phyloP scores from a whole-genome alignment of 305 asterid species.

The Ilex paraguariensis region DNA sequence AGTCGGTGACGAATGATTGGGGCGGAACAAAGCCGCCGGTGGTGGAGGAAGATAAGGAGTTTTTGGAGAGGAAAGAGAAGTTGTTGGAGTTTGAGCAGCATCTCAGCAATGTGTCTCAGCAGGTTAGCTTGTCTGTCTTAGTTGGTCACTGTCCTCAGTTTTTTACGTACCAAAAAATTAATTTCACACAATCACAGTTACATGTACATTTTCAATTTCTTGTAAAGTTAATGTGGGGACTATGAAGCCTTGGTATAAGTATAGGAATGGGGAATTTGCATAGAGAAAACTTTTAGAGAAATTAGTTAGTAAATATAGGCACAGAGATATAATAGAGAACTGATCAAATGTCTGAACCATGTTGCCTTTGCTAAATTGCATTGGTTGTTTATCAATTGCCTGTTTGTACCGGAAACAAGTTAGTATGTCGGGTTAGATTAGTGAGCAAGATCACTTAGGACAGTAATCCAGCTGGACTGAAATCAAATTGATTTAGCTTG shows the following conservation, averaged over 20 bases:
- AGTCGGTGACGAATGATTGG: slow-evolving; percentile 81
- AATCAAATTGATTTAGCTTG: too few species aligned
- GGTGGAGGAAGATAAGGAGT: slow-evolving; percentile 84
- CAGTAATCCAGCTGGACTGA: too few species aligned
- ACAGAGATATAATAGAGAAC: too few species aligned
- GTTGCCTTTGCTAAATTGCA: too few species aligned
- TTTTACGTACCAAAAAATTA: neutral
- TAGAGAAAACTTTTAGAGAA: neutral
- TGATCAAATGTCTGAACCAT: too few species aligned
- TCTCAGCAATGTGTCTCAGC: slow-evolving; percentile 83
- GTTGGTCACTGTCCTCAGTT: neutral
- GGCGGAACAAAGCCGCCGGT: slow-evolving; percentile 63
- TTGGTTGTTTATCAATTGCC: too few species aligned
- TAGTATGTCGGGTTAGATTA: too few species aligned
- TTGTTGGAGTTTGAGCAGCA: slow-evolving; percentile 86
- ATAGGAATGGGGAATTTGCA: neutral
- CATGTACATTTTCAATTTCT: too few species aligned
- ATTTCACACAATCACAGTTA: neutral
- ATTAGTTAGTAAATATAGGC: too few species aligned
- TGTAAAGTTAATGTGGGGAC: too few species aligned
- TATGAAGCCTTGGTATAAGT: neutral
- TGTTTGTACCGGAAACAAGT: too few species aligned
- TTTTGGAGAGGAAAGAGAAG: slow-evolving; percentile 61
- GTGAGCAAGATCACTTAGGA: too few species aligned
- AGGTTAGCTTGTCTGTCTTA: slow-evolving; percentile 38